Percentiles rank a stretch among this genome's conserved stretches.
phyloP scores from a whole-genome alignment of 2,329 filamentous ascomycete species.

The Trichoderma afroharzianum region DNA sequence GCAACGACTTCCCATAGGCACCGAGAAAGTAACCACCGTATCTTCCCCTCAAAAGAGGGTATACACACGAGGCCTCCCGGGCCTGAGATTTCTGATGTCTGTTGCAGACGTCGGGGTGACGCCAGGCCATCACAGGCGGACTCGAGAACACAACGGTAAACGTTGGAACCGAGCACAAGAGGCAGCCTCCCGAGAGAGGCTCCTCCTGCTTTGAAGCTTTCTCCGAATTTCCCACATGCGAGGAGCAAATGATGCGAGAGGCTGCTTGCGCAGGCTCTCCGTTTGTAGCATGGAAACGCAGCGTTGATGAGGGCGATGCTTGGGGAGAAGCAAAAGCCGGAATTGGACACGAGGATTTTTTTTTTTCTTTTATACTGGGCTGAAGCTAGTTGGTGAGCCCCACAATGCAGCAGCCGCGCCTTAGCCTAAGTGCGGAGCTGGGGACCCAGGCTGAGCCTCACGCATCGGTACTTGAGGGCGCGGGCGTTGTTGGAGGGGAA shows the following conservation, averaged over 20 bases:
- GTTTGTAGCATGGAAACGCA: slow-evolving; percentile 94
- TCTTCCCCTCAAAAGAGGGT: slow-evolving; percentile 18
- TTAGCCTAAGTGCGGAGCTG: background rate
- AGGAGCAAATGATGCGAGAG: slow-evolving; percentile 21
- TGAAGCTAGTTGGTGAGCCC: slow-evolving; percentile 2
- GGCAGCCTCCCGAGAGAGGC: background rate
- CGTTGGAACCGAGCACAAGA: slow-evolving; percentile 27
- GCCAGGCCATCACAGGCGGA: slow-evolving; percentile 85
- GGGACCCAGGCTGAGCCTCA: background rate
- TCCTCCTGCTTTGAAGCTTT: slow-evolving; percentile 63
- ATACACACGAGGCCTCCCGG: slow-evolving; percentile 24
- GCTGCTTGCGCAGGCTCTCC: slow-evolving; percentile 41
- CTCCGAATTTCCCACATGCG: slow-evolving; percentile 99
- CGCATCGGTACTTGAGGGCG: background rate
- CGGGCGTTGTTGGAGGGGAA: background rate
- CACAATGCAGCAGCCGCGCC: background rate
- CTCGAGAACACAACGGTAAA: slow-evolving; percentile 27
- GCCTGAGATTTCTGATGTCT: slow-evolving; percentile 90
- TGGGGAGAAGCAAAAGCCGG: slow-evolving; percentile 38
- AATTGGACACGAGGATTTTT: background rate
- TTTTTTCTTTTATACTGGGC: slow-evolving; percentile 4
- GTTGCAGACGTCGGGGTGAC: slow-evolving; percentile 76
- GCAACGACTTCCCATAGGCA: slow-evolving; percentile 89
- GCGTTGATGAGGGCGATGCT: slow-evolving; percentile 85
- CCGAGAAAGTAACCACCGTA: slow-evolving; percentile 20